Percentiles rank a stretch among this genome's conserved stretches.
Evolutionary conservation across 768 basidiomycete species (phyloP).

Genomic region (Sarcomyxa edulis): DNA sequence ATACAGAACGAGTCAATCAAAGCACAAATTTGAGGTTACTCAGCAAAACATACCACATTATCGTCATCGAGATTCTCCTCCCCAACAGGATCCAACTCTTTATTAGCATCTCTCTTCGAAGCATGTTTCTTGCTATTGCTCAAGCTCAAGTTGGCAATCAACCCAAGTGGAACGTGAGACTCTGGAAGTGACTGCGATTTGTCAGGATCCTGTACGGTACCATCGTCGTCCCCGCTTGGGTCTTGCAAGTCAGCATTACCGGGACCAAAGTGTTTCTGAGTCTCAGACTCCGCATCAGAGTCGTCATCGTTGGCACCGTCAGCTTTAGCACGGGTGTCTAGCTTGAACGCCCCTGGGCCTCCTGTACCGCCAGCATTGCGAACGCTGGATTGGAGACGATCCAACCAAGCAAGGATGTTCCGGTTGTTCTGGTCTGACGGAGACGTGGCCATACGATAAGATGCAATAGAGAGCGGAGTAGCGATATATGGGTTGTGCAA

Average conservation of each 20-base stretch:
- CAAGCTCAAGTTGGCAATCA: constrained; percentile 69
- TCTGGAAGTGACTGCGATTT: constrained; percentile 56
- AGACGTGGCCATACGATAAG: constrained; percentile 73
- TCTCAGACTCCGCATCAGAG: constrained; percentile 36
- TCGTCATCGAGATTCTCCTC: constrained; percentile 54
- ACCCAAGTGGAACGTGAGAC: constrained; percentile 65
- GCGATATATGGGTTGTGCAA: constrained; percentile 79
- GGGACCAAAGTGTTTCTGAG: background rate
- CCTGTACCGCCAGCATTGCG: constrained; percentile 39
- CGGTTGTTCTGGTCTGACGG: constrained; percentile 67
- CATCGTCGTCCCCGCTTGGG: constrained; percentile 14
- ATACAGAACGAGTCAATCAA: constrained; percentile 7
- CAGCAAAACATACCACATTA: constrained; percentile 46
- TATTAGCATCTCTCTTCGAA: constrained; percentile 36
- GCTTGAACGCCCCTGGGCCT: constrained; percentile 38
- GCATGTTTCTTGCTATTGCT: constrained; percentile 43
- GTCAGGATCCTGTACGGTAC: constrained; percentile 34
- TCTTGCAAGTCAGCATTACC: constrained; percentile 1
- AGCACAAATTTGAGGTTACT: too few species aligned
- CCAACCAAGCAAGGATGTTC: constrained; percentile 71
- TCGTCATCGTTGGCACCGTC: constrained; percentile 29
- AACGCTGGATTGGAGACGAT: constrained; percentile 59
- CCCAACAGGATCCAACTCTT: constrained; percentile 16
- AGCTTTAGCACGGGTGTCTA: constrained; percentile 27
- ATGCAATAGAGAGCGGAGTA: constrained; percentile 73